A percentile compares a stretch with the other conserved stretches of the same genome.
phyloP scores from a whole-genome alignment of 441 rosid species.

The Daphne laureola region DNA sequence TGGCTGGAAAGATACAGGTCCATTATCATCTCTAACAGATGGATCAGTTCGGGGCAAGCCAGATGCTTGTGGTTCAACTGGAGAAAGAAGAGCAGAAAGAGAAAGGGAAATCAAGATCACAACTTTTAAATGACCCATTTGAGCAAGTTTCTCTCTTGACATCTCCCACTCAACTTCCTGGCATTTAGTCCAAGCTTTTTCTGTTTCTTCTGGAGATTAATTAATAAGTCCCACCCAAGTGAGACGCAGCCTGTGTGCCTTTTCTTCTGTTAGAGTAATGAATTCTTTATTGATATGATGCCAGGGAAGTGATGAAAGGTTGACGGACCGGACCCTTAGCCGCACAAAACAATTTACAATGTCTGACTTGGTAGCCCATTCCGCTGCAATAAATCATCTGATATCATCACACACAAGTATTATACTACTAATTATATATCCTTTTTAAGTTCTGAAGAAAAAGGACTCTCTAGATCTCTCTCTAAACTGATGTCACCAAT shows the following conservation, averaged over 20 bases:
- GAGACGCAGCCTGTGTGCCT: too few relatives aligned
- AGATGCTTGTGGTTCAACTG: conserved; percentile 30
- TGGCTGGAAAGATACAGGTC: conserved; percentile 44
- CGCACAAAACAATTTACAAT: conserved; percentile 1
- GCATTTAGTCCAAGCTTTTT: conserved; percentile 1
- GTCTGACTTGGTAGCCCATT: conserved; percentile 18
- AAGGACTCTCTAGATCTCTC: not conserved
- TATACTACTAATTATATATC: too few relatives aligned
- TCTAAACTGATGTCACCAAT: conserved; percentile 4
- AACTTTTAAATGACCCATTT: conserved; percentile 30
- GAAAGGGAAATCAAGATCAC: conserved; percentile 5
- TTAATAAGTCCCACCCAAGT: too few relatives aligned
- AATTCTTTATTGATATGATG: too few relatives aligned
- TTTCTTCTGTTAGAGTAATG: too few relatives aligned
- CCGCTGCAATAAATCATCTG: conserved; percentile 1
- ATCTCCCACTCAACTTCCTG: conserved; percentile 1
- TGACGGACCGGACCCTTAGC: conserved; percentile 10
- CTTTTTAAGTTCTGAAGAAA: not conserved
- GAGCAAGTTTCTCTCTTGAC: not conserved
- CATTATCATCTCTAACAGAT: conserved; percentile 23
- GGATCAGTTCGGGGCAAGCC: conserved; percentile 1
- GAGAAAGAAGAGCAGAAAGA: conserved; percentile 11
- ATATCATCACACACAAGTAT: conserved; percentile 11
- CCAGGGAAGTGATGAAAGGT: conserved; percentile 18
- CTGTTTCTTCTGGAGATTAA: too few relatives aligned